These are phyloP conservation scores for Sungouiozyma ichnusensis DNA, from an alignment of 805 yeast genomes.

Conservation along the genomic window DNA sequence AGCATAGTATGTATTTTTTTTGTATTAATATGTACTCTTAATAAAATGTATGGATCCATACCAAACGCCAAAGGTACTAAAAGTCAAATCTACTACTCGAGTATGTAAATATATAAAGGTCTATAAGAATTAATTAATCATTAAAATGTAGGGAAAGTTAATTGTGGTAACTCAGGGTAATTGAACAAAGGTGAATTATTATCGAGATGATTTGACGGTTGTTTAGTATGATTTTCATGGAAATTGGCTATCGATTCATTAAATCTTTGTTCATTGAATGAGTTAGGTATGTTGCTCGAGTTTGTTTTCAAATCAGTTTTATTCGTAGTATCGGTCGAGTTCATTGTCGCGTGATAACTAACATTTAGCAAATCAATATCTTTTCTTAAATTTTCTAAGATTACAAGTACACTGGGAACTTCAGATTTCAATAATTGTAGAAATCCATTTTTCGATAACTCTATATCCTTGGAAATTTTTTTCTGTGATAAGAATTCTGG, in stretches of 20 bases:
- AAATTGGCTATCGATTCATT: conserved; percentile 17
- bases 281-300: conserved; percentile 10
- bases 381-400: conserved; percentile 21
- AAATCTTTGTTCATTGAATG: conserved; percentile 21
- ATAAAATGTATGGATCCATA: neutral
- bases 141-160: conserved; percentile 13
- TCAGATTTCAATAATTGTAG: conserved; percentile 22
- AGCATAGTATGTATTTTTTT: neutral
- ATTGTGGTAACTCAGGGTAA: conserved; percentile 24
- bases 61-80: too few relatives aligned
- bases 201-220: neutral
- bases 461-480: conserved; percentile 1
- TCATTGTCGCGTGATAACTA: conserved; percentile 17
- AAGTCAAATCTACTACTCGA: too few relatives aligned
- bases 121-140: too few relatives aligned
- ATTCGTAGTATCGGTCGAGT: conserved; percentile 23
- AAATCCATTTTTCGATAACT: conserved; percentile 13
- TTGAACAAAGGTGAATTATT: conserved; percentile 1
- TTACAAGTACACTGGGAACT: conserved; percentile 24
- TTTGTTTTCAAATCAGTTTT: conserved; percentile 6
- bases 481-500: conserved; percentile 12
- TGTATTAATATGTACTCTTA: neutral
- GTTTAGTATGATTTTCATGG: conserved; percentile 1
- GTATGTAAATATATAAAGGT: too few relatives aligned
- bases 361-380: conserved; percentile 14